Base-by-base conservation (phyloP, 2,329 filamentous ascomycete species). In the Onygenales sp. region DNA sequence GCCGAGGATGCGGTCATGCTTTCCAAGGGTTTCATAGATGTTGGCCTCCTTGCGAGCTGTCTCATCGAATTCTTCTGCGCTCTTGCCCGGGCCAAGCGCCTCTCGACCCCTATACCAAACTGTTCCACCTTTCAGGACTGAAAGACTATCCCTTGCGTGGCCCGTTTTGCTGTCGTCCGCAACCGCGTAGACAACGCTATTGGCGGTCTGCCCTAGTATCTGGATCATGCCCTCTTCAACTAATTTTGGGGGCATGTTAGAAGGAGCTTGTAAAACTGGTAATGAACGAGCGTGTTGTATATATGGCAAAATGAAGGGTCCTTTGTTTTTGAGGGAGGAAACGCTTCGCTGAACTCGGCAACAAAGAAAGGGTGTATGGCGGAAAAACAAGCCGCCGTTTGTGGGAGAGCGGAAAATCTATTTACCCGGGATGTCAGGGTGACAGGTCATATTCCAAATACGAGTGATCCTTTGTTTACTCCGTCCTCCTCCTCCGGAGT, bases 11-110 rank as follows among this genome's bases (percentile, higher is more conserved):
- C 53, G 49, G 21, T 52, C 49, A 34, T 54, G 49, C 21, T 51
- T 27, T 36, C 49, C 53, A 37, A 54, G 49, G n/a, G 43, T 31
- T 17, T 52, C 14, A 11, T 54, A 54, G 13, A 54, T 52, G 32
- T 49, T 51, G 13, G 53, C 49, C 43, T 54, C 53, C 11, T 52
- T 49, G 37, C 31, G 43, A 14, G 44, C 44, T 31, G 31, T 52
- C 44, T 54, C 43, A 31, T 54, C 49, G 21, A 43, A 49, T 40
- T 54, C 49, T 27, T 52, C 53, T n/a, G 43, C 44, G 42, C 27
- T 40, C 45, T 55, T 52, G 49, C 45, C 37, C n/a, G 44, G 53
- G 14, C 53, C 53, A 21, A 55, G 53, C 4, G 53, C 53, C 49
- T 54, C 53, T 33, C 49, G 21, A 31, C 43, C 53, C 45, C 47